These are phyloP conservation scores for Claviceps pazoutovae DNA, from an alignment of 2,329 filamentous ascomycete genomes.

Conservation along the genomic window DNA sequence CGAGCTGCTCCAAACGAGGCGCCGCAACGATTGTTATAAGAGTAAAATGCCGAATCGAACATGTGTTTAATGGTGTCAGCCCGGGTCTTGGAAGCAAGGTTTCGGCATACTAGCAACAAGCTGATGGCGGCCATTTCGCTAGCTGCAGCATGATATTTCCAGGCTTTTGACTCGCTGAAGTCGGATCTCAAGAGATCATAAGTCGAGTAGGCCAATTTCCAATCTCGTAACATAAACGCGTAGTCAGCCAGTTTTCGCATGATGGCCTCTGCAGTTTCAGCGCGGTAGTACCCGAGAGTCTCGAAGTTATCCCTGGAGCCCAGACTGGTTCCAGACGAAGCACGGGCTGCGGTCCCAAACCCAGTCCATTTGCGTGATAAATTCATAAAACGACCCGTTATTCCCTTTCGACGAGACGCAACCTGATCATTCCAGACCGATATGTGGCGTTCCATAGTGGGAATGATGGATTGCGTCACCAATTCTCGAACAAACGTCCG, in stretches of 20 bases:
- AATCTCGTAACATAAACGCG: conserved; percentile 93
- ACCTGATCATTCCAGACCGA: conserved; percentile 96
- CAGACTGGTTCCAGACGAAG: conserved; percentile 38
- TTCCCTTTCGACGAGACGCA: conserved; percentile 72
- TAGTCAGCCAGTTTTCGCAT: conserved; percentile 92
- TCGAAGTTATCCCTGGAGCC: conserved; percentile 61
- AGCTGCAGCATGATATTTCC: conserved; percentile 84
- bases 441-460: conserved; percentile 87
- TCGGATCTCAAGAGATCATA: conserved; percentile 84
- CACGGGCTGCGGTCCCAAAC: conserved; percentile 56
- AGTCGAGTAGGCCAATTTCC: conserved; percentile 79
- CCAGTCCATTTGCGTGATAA: conserved; percentile 80
- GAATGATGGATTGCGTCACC: conserved; percentile 86
- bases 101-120: conserved; percentile 62
- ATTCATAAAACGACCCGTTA: conserved; percentile 88
- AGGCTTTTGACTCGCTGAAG: conserved; percentile 90
- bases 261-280: conserved; percentile 73
- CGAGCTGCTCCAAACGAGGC: conserved; percentile 70
- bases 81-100: conserved; percentile 59
- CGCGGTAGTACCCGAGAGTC: conserved; percentile 63
- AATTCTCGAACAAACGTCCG: conserved; percentile 85
- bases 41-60: conserved; percentile 83
- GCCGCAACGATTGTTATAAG: conserved; percentile 74
- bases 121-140: conserved; percentile 92
- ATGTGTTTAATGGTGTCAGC: conserved; percentile 73